Conservation (phyloP, 2,329 filamentous ascomycete genomes). For the Verticillium isaacii region DNA sequence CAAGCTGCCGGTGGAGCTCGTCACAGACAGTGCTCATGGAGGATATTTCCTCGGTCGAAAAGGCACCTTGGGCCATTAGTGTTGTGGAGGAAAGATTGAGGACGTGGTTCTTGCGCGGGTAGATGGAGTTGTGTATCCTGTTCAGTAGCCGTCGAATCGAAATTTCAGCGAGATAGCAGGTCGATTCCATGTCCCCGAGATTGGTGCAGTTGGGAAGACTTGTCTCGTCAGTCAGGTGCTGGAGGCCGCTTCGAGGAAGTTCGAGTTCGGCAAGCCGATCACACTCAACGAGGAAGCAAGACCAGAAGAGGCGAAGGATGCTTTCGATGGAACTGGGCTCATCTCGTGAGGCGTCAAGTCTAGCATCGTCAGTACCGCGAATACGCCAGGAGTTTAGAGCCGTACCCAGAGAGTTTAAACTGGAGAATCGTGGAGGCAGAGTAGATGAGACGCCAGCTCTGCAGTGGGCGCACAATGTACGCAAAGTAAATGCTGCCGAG, state of each 20-base stretch:
- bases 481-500: constrained; percentile 27
- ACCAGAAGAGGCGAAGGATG: constrained; percentile 22
- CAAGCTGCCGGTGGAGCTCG: constrained; percentile 23
- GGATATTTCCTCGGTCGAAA: constrained; percentile 20
- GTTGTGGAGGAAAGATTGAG: constrained; percentile 18
- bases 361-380: not conserved
- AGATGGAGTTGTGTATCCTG: constrained; percentile 26
- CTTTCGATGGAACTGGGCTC: constrained; percentile 14
- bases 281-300: constrained; percentile 25
- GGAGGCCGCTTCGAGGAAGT: constrained; percentile 24
- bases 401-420: constrained; percentile 17
- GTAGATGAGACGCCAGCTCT: constrained; percentile 27
- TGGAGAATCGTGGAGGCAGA: constrained; percentile 24
- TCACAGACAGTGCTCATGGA: constrained; percentile 21
- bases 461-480: constrained; percentile 24
- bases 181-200: constrained; percentile 18
- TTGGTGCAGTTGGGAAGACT: constrained; percentile 20
- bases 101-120: constrained; percentile 18
- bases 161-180: constrained; percentile 25
- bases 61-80: constrained; percentile 19
- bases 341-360: constrained; percentile 11
- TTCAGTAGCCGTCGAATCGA: constrained; percentile 25
- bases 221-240: constrained; percentile 23
- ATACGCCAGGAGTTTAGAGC: not conserved
- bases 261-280: constrained; percentile 26